Conservation (phyloP, 2,329 filamentous ascomycete species). For the Hypoxylon sp. region DNA sequence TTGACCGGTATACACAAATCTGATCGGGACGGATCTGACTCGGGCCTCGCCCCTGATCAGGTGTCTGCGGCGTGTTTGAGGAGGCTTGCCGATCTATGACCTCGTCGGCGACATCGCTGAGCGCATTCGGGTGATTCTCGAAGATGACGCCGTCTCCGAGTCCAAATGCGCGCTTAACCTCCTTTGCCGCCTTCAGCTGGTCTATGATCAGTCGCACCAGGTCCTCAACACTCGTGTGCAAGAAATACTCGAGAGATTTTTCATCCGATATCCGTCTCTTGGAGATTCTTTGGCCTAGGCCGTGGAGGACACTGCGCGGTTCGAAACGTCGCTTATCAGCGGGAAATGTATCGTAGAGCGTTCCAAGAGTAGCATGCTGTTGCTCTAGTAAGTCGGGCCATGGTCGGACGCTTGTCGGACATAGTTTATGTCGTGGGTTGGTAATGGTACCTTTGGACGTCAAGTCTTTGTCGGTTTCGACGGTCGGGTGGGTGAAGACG, state of each 20-base stretch:
- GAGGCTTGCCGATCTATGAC: conserved; percentile 19
- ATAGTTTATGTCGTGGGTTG: neutral
- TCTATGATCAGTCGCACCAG: conserved; percentile 45
- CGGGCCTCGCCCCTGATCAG: conserved; percentile 27
- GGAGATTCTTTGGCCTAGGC: conserved; percentile 36
- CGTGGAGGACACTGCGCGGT: conserved; percentile 34
- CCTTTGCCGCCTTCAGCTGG: conserved; percentile 37
- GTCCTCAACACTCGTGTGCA: conserved; percentile 43
- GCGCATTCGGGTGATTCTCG: conserved; percentile 42
- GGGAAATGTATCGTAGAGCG: conserved; percentile 36
- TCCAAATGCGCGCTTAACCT: conserved; percentile 34
- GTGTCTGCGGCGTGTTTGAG: too few relatives aligned
- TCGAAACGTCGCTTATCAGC: conserved; percentile 41
- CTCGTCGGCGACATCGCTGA: conserved; percentile 39
- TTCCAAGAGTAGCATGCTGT: neutral
- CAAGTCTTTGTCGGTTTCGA: neutral
- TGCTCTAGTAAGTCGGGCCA: neutral
- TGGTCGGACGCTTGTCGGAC: neutral
- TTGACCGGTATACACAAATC: conserved; percentile 42
- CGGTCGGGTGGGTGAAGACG: neutral
- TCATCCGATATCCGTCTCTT: conserved; percentile 37
- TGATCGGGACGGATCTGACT: conserved; percentile 44
- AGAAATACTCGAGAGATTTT: conserved; percentile 44
- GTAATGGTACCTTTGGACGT: neutral
- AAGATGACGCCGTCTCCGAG: conserved; percentile 46